Evolutionary conservation across 345 rosid species (phyloP), one percentile per base, ranked within the genome.

Genomic region (Litchi chinensis): DNA sequence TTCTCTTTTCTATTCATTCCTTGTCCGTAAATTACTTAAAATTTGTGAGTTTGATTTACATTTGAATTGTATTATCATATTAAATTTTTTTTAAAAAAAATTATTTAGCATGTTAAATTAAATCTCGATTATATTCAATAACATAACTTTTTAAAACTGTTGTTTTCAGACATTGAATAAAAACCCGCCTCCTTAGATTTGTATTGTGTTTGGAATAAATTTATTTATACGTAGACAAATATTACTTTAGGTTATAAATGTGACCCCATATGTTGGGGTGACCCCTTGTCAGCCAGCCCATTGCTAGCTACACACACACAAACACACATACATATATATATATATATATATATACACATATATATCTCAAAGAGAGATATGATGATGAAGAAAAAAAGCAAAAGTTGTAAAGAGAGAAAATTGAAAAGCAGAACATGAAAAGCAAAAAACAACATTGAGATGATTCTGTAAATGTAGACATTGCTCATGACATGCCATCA

Each of bases 401-500:
- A 77, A 69, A 77, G 75, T 77, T 15, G 69, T 43, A 77, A 48
- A 73, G 37, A 54, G 26, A 75, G 56, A 57, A 76, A n/a, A 65
- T 24, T 8, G 59, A 68, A 77, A 83, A 76, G 70, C 59, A 67
- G 37, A 67, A 13, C 28, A 43, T 71, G 64, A 74, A 79, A 81
- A 79, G 76, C 22, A 70, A 67, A 68, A 5, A 28, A 37, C 60
- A 22, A 5, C 78, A 43, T 60, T 56, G 82, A 78, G 69, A 78
- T 85, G 83, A 81, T 86, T 81, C 83, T 77, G 24, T 12, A 65
- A 48, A 37, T 82, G 80, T 72, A 79, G 75, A 40, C 75, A 52
- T 75, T 77, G 79, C 68, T 69, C 77, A 73, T 72, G 85, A 79
- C 89, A 80, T 60, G 72, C 70, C 87, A 91, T 91, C 87, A 87